These are phyloP conservation scores for Pulveroboletus sp. DNA, from an alignment of 768 basidiomycete genomes.

Conservation along the genomic window DNA sequence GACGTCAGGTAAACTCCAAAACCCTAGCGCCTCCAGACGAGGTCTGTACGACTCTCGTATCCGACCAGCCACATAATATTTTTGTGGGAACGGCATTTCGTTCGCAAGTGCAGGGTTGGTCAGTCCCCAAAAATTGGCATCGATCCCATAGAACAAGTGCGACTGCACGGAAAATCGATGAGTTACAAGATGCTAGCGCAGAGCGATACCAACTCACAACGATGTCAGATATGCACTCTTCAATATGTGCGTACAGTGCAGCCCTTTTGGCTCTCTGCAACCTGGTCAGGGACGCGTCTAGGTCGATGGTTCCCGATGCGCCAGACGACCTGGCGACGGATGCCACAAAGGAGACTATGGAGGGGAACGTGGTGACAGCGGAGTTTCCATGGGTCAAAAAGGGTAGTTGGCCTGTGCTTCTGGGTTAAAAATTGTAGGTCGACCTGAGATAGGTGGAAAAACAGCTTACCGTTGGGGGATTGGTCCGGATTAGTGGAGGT, in stretches of 20 bases:
- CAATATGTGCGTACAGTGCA: slow-evolving; percentile 65
- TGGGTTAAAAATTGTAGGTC: slow-evolving; percentile 1
- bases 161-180: slow-evolving; percentile 38
- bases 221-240: slow-evolving; percentile 63
- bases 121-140: slow-evolving; percentile 57
- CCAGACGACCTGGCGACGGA: slow-evolving; percentile 36
- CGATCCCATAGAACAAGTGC: slow-evolving; percentile 56
- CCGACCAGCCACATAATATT: slow-evolving; percentile 66
- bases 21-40: slow-evolving; percentile 56
- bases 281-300: slow-evolving; percentile 45
- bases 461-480: slow-evolving; percentile 63
- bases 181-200: neutral
- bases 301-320: slow-evolving; percentile 33
- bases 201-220: slow-evolving; percentile 45
- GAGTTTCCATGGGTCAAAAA: slow-evolving; percentile 58
- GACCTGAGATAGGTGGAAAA: neutral
- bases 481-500: slow-evolving; percentile 65
- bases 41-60: slow-evolving; percentile 53
- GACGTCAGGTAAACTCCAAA: slow-evolving; percentile 48
- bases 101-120: slow-evolving; percentile 52
- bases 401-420: slow-evolving; percentile 59
- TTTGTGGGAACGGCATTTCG: slow-evolving; percentile 60
- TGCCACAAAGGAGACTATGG: slow-evolving; percentile 64
- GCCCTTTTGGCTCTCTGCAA: slow-evolving; percentile 48
- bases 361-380: slow-evolving; percentile 45